Evolutionary conservation across 1,284 basidiomycete genomes (phyloP), one percentile per base, ranked within the genome.

Genomic region (Melampsora larici-populina): DNA sequence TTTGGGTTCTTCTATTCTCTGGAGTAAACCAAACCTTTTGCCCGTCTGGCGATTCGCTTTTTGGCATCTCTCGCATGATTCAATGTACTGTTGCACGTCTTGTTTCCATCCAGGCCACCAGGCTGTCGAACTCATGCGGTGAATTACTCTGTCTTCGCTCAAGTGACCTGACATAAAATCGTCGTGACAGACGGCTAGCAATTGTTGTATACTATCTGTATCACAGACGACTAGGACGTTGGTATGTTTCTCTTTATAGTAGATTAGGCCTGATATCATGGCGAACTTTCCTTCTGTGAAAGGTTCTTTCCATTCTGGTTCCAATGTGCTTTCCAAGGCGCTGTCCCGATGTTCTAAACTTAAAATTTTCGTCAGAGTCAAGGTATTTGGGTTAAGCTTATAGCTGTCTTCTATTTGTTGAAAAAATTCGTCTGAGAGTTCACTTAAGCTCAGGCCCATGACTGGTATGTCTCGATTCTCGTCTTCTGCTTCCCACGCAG

Each of bases 91-190:
- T 36, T 36, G 46, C 51, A 49, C 11, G 64, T 65, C 17, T 60
- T 1, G 48, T 66, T 66, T 51, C 62, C 63, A 74, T 5, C 40
- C 31, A 51, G 18, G 21, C 71, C 71, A 74, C 71, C 63, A 74
- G 6, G 43, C 62, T 29, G 71, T 73, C 1, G 43, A 33, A 8
- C 46, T 64, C 21, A 73, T 36, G 63, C 48, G 48, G 48, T 73
- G 6, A 8, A 63, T 7, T 21, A 26, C 26, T 63, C 31, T n/a
- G n/a, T n/a, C n/a, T n/a, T n/a, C n/a, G n/a, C n/a, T n/a, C n/a
- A n/a, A n/a, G n/a, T n/a, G n/a, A 3, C 62, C 62, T 21, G 62
- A 63, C 6, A 33, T 8, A 8, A 63, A 29, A 21, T 63, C n/a
- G 24, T 63, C 7, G 17, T 63, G n/a, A 26, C 62, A 63, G 7